Base-by-base conservation (phyloP, 2,329 filamentous ascomycete species). In the Dothideomycetes sp. region DNA sequence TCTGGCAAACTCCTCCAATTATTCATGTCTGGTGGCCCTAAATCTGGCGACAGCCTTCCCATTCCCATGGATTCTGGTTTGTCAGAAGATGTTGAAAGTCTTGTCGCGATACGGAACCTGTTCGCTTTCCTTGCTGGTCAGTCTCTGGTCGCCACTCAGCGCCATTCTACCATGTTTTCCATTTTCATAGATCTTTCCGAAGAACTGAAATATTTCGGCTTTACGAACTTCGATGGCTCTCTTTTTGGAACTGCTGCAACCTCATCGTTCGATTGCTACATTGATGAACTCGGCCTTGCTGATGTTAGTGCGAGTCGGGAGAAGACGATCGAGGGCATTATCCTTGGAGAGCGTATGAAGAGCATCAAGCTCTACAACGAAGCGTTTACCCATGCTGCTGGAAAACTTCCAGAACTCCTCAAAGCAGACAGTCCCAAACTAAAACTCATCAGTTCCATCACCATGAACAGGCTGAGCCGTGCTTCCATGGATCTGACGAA, bases 341-440 rank as follows among this genome's bases (percentile, higher is more conserved):
- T 96, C n/a, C 68, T 98, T 9, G 88, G 84, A 42, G 89, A 98
- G 63, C 76, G 76, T 25, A 84, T 96, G 78, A 80, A 80, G 44
- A 94, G 76, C 33, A 76, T 81, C 53, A 73, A 80, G 6, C 71
- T 98, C 2, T 96, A 94, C 63, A 85, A 84, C 44, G 87, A 95
- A 60, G 86, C 85, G 0, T 96, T 95, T 54, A 79, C 87, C 4
- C 91, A 96, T 59, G 86, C 81, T 1, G 86, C 84, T 8, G 91
- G 89, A 35, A 93, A 91, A 61, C 85, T 74, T 47, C 70, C 89
- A 45, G 74, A 84, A 15, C 71, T 86, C 22, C 76, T 87, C 45
- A 71, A 78, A 41, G 63, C 87, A 33, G 74, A 78, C 30, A 79
- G 77, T 35, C 75, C 78, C 0, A 75, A 91, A 33, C 88, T 78